Percentiles rank a stretch among this genome's conserved stretches.
These are phyloP conservation scores for Sporothrix pallida DNA, from an alignment of 2,329 filamentous ascomycete genomes.

Conservation along the genomic window DNA sequence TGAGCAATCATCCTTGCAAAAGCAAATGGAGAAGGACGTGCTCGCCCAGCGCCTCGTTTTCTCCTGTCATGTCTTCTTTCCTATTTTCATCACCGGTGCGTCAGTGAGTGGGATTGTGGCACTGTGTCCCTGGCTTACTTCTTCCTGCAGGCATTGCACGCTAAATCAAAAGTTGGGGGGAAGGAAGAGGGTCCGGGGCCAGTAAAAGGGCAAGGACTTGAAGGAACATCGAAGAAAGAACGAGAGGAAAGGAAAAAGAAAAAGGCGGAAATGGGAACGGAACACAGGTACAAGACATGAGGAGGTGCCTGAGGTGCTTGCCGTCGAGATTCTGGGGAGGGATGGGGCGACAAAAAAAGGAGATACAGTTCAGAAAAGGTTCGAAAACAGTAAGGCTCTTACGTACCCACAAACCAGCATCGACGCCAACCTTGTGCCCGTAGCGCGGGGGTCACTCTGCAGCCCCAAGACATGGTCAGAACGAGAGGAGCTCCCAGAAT, in stretches of 20 bases:
- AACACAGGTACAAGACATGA: background rate
- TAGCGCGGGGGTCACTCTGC: conserved; percentile 19
- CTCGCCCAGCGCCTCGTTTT: background rate
- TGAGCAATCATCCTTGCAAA: conserved; percentile 6
- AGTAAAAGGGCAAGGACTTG: background rate
- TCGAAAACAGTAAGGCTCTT: background rate
- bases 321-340: too few species aligned
- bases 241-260: background rate
- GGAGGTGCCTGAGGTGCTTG: background rate
- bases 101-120: background rate
- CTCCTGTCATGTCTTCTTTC: background rate
- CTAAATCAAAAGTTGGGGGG: conserved; percentile 13
- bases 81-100: conserved; percentile 14
- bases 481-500: background rate
- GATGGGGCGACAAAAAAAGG: background rate
- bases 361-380: background rate
- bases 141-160: background rate
- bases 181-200: background rate
- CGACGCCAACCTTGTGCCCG: background rate
- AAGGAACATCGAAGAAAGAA: background rate
- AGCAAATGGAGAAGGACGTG: background rate
- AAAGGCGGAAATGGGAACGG: background rate
- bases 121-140: background rate
- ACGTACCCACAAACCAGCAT: conserved; percentile 14
- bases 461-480: background rate